Conservation (phyloP, 805 yeast genomes). For the Hanseniaspora valbyensis region DNA sequence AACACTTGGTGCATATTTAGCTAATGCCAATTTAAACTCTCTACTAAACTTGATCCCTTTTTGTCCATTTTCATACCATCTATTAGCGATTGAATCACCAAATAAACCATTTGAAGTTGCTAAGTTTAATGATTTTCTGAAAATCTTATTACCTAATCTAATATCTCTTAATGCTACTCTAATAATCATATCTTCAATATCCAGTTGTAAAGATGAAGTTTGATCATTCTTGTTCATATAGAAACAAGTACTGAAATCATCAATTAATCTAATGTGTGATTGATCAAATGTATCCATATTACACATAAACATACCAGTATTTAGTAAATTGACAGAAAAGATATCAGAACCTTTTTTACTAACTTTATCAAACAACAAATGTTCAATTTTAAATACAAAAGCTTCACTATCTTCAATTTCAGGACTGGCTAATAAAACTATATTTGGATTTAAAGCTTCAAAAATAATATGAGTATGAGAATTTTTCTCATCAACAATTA, state of each 20-base stretch:
- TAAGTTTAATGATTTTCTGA: conserved; percentile 57
- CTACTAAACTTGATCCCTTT: conserved; percentile 37
- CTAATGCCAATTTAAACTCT: conserved; percentile 48
- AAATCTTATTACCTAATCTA: conserved; percentile 60
- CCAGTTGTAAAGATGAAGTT: conserved; percentile 50
- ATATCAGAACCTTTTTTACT: conserved; percentile 58
- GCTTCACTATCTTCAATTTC: conserved; percentile 64
- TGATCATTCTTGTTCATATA: conserved; percentile 65
- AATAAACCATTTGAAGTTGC: conserved; percentile 24
- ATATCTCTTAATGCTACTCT: conserved; percentile 83
- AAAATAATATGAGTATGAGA: conserved; percentile 42
- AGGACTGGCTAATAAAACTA: conserved; percentile 73
- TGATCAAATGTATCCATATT: conserved; percentile 59
- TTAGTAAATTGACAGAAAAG: conserved; percentile 54
- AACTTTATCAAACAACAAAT: conserved; percentile 43
- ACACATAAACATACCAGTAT: conserved; percentile 77
- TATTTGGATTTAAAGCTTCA: conserved; percentile 64
- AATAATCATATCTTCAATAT: conserved; percentile 69
- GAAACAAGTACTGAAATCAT: conserved; percentile 74
- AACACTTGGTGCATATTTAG: conserved; percentile 61
- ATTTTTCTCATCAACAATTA: conserved; percentile 3
- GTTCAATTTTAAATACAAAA: conserved; percentile 61
- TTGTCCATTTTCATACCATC: conserved; percentile 16
- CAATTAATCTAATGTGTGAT: conserved; percentile 60
- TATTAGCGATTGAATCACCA: conserved; percentile 16